Conservation (phyloP, 2,329 filamentous ascomycete genomes). For the Xylaria sp. region DNA sequence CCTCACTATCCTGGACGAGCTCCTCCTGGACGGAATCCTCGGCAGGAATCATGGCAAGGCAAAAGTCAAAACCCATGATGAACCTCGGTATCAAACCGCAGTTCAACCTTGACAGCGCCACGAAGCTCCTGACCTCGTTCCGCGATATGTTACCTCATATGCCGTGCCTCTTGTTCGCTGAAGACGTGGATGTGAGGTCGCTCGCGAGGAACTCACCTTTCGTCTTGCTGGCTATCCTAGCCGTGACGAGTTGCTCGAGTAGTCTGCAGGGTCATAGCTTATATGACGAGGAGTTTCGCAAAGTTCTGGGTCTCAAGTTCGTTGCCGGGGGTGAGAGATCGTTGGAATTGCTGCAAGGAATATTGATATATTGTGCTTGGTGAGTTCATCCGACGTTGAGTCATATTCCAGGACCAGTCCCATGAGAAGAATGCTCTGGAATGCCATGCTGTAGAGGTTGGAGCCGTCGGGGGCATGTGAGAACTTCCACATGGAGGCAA, state of each 20-base stretch:
- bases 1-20: slow-evolving; percentile 36
- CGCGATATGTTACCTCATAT: slow-evolving; percentile 53
- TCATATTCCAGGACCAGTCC: background rate
- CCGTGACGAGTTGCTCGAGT: slow-evolving; percentile 59
- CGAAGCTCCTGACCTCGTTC: slow-evolving; percentile 58
- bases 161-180: slow-evolving; percentile 57
- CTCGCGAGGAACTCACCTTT: slow-evolving; percentile 63
- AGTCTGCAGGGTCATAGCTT: slow-evolving; percentile 63
- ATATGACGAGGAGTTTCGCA: slow-evolving; percentile 69
- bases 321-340: slow-evolving; percentile 67
- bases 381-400: slow-evolving; percentile 46
- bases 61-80: slow-evolving; percentile 36
- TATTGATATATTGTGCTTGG: slow-evolving; percentile 69
- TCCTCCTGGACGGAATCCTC: slow-evolving; percentile 35
- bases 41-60: slow-evolving; percentile 41
- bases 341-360: slow-evolving; percentile 66
- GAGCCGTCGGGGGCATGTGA: background rate
- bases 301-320: slow-evolving; percentile 66
- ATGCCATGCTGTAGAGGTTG: background rate
- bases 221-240: slow-evolving; percentile 64
- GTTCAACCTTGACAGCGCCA: slow-evolving; percentile 66
- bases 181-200: slow-evolving; percentile 55
- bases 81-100: slow-evolving; percentile 60
- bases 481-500: background rate
- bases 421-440: background rate